Percentiles rank a stretch among this genome's conserved stretches.
These are phyloP conservation scores for Microthyrium microscopicum DNA, from an alignment of 2,329 filamentous ascomycete species.

Conservation along the genomic window DNA sequence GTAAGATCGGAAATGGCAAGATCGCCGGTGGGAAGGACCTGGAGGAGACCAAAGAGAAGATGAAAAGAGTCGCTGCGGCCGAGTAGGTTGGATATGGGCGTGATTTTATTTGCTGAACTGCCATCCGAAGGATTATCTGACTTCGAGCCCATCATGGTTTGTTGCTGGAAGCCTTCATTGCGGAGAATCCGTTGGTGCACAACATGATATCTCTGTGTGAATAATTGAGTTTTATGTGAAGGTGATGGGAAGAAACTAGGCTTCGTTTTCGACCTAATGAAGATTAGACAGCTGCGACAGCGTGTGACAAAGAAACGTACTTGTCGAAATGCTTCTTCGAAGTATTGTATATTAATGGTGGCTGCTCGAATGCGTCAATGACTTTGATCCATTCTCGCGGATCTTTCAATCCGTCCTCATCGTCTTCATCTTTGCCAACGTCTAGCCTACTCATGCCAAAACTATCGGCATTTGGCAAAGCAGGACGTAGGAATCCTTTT, in stretches of 20 bases:
- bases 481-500: slow-evolving; percentile 14
- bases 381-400: slow-evolving; percentile 72
- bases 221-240: slow-evolving; percentile 67
- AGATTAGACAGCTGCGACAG: not conserved
- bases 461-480: slow-evolving; percentile 44
- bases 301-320: slow-evolving; percentile 22
- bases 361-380: slow-evolving; percentile 71
- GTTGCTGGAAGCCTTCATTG: slow-evolving; percentile 83
- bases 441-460: slow-evolving; percentile 37
- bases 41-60: slow-evolving; percentile 71
- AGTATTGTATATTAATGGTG: slow-evolving; percentile 58
- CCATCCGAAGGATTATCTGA: not conserved
- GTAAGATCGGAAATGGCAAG: slow-evolving; percentile 75
- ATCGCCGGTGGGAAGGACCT: slow-evolving; percentile 62
- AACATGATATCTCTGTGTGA: slow-evolving; percentile 80
- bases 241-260: slow-evolving; percentile 47
- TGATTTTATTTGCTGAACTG: slow-evolving; percentile 60
- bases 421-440: slow-evolving; percentile 37
- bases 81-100: slow-evolving; percentile 58
- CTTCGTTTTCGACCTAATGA: slow-evolving; percentile 20
- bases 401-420: slow-evolving; percentile 47
- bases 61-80: slow-evolving; percentile 73
- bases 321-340: slow-evolving; percentile 82
- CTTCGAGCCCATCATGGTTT: slow-evolving; percentile 46
- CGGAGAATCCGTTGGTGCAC: slow-evolving; percentile 83